Evolutionary conservation across 1,139 yeast species (phyloP).

Genomic region (Protomyces pachydermus): DNA sequence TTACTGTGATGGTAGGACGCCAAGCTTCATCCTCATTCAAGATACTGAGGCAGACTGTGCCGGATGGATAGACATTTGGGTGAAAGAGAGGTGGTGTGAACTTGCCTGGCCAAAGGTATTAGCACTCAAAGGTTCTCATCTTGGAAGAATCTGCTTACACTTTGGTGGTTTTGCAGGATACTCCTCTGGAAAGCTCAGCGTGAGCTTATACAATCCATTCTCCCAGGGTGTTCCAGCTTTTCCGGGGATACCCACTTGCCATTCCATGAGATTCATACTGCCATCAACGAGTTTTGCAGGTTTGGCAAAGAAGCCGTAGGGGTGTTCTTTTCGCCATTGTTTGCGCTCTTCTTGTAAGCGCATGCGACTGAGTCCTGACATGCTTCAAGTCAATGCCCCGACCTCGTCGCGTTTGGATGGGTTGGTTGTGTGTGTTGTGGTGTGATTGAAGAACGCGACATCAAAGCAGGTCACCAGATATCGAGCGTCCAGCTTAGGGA

Average conservation of each 20-base stretch:
- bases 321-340: conserved; percentile 98
- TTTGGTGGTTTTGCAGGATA: neutral
- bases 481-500: neutral
- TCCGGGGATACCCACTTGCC: conserved; percentile 97
- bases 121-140: neutral
- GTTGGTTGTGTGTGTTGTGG: neutral
- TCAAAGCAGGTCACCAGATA: neutral
- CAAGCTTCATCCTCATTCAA: conserved; percentile 95
- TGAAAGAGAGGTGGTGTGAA: conserved; percentile 88
- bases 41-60: conserved; percentile 88
- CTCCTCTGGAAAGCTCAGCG: conserved; percentile 66
- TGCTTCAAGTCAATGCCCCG: neutral
- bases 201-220: conserved; percentile 81
- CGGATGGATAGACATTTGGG: conserved; percentile 95
- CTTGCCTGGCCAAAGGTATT: conserved; percentile 34
- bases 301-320: conserved; percentile 80
- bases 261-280: conserved; percentile 69
- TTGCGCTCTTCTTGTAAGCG: conserved; percentile 56
- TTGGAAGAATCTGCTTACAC: neutral
- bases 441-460: neutral
- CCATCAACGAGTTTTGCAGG: conserved; percentile 78
- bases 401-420: neutral
- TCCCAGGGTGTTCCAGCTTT: conserved; percentile 81
- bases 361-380: conserved; percentile 54
- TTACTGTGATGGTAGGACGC: conserved; percentile 93